phyloP scores from a whole-genome alignment of 148 eudicot species.

The Nyssa sinensis region DNA sequence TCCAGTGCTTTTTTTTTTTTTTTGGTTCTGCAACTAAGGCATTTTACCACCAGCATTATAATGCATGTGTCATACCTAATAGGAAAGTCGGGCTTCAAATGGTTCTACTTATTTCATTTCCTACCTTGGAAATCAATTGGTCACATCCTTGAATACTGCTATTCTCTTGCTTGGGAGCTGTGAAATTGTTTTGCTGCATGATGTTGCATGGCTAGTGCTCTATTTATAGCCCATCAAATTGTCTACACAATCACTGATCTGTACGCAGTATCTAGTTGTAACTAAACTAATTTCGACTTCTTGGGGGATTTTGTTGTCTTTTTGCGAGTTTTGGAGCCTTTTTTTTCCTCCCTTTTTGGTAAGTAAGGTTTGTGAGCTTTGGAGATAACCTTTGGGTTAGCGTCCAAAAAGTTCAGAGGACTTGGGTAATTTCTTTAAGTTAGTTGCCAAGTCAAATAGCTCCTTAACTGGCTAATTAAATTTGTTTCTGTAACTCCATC shows the following conservation, averaged over 20 bases:
- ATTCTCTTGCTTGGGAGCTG: background rate
- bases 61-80: background rate
- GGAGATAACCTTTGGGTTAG: too few species aligned
- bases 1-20: background rate
- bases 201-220: background rate
- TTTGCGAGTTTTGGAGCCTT: too few species aligned
- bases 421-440: too few species aligned
- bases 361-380: too few species aligned
- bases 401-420: too few species aligned
- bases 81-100: background rate
- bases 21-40: background rate
- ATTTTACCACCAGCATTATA: too few species aligned
- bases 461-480: too few species aligned
- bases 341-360: background rate
- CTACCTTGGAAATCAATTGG: background rate
- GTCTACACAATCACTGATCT: background rate
- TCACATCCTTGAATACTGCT: background rate
- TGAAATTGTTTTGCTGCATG: background rate
- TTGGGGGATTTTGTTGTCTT: too few species aligned
- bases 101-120: background rate
- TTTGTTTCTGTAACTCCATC: too few species aligned
- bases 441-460: background rate
- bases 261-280: background rate
- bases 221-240: slow-evolving; percentile 2
- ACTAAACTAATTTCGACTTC: background rate